Conservation (phyloP, 2,329 filamentous ascomycete species). For the Amesomyces nigricolor region DNA sequence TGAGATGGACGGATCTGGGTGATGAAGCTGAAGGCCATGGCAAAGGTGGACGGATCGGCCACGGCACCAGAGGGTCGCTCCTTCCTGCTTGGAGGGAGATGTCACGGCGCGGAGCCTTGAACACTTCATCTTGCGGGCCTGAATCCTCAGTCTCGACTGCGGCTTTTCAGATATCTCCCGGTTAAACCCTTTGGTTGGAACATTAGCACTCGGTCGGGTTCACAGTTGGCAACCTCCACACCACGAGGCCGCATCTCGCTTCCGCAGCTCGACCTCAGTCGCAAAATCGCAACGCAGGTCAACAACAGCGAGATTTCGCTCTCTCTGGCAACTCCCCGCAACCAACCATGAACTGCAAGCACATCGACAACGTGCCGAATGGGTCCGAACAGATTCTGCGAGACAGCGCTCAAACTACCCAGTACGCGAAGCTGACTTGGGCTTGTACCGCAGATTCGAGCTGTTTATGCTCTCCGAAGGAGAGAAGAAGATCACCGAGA, state of each 20-base stretch:
- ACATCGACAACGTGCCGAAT: slow-evolving; percentile 35
- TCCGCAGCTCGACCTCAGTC: background rate
- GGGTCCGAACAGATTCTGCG: slow-evolving; percentile 12
- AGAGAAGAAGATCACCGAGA: slow-evolving; percentile 90
- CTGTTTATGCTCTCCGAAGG: slow-evolving; percentile 80
- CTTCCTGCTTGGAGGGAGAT: background rate
- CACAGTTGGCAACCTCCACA: background rate
- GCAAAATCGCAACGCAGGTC: background rate
- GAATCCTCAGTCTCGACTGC: too few species aligned
- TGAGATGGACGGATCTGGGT: too few species aligned
- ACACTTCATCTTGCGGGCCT: too few species aligned
- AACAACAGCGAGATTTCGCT: background rate
- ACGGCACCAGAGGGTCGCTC: background rate
- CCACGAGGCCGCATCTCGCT: background rate
- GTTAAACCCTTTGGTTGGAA: too few species aligned
- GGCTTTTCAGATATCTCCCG: too few species aligned
- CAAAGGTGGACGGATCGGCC: too few species aligned
- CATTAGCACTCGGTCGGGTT: too few species aligned
- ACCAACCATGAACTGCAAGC: slow-evolving; percentile 36
- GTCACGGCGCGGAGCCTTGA: too few species aligned
- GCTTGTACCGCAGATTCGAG: slow-evolving; percentile 64
- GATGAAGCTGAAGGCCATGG: too few species aligned
- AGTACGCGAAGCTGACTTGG: slow-evolving; percentile 18
- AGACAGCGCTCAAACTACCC: background rate
- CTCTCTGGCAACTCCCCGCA: background rate